Evolutionary conservation across 805 yeast genomes (phyloP).

Genomic region (Pichia paraexigua): DNA sequence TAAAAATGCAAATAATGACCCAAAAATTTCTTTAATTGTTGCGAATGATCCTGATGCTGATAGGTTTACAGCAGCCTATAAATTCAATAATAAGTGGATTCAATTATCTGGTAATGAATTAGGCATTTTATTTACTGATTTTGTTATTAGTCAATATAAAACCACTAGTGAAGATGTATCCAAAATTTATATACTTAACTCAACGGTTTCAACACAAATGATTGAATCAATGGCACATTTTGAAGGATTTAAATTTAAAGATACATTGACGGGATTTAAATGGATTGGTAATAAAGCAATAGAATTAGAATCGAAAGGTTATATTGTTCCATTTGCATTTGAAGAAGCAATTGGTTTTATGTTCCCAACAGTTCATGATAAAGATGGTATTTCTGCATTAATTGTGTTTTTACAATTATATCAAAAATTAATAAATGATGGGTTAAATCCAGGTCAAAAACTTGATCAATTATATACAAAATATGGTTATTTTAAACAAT

Average conservation of each 20-base stretch:
- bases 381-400: conserved; percentile 86
- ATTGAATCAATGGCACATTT: conserved; percentile 56
- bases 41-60: conserved; percentile 99
- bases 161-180: conserved; percentile 17
- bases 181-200: conserved; percentile 55
- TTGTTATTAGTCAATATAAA: conserved; percentile 29
- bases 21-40: conserved; percentile 45
- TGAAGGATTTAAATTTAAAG: conserved; percentile 56
- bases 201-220: conserved; percentile 90
- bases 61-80: conserved; percentile 76
- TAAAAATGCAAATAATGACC: conserved; percentile 48
- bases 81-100: conserved; percentile 46
- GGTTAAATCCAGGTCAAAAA: conserved; percentile 37
- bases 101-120: conserved; percentile 90
- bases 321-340: conserved; percentile 74
- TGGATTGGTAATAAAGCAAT: conserved; percentile 93
- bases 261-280: conserved; percentile 92
- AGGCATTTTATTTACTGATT: conserved; percentile 76
- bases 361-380: conserved; percentile 80
- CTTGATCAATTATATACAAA: conserved; percentile 50
- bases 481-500: conserved; percentile 78
- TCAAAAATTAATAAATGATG: conserved; percentile 36
- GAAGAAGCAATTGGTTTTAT: conserved; percentile 97
- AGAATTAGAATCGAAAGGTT: conserved; percentile 57
- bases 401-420: conserved; percentile 67